A percentile compares a stretch with the other conserved stretches of the same genome.
Conservation (phyloP, 169 alveolate genomes). For the Plasmodium chabaudi region DNA sequence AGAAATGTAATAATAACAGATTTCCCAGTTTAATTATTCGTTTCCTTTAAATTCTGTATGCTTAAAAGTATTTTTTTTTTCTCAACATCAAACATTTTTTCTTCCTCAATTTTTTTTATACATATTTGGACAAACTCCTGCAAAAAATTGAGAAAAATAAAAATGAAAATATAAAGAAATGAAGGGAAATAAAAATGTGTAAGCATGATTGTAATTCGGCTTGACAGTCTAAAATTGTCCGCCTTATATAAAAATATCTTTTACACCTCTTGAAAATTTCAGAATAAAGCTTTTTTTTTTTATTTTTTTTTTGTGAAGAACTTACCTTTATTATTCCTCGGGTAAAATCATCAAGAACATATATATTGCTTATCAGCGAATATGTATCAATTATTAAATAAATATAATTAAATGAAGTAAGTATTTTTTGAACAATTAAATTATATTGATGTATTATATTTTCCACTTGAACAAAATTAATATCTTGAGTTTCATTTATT, state of each 20-base stretch:
- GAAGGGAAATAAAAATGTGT: background rate
- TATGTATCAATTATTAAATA: constrained; percentile 52
- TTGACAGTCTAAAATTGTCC: too few relatives aligned
- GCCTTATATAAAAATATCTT: too few relatives aligned
- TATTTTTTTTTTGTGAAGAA: background rate
- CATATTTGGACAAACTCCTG: constrained; percentile 72
- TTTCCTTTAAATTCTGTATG: constrained; percentile 60
- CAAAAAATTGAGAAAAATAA: background rate
- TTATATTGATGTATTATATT: constrained; percentile 31
- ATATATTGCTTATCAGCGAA: constrained; percentile 52
- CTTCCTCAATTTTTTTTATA: constrained; percentile 58
- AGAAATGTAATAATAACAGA: too few relatives aligned
- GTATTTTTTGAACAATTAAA: constrained; percentile 27
- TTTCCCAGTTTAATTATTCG: background rate
- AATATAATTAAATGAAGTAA: constrained; percentile 28
- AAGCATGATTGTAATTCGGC: too few relatives aligned
- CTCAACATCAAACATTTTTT: constrained; percentile 54
- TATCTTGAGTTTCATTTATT: constrained; percentile 4
- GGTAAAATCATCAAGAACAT: constrained; percentile 28
- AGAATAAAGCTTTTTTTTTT: too few relatives aligned
- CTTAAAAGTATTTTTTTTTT: constrained; percentile 53
- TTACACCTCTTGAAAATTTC: too few relatives aligned
- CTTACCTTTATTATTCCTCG: constrained; percentile 46
- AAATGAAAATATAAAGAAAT: background rate
- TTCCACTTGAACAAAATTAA: constrained; percentile 11